Conservation (phyloP, 2,329 filamentous ascomycete genomes). For the Cercospora nicotianae region DNA sequence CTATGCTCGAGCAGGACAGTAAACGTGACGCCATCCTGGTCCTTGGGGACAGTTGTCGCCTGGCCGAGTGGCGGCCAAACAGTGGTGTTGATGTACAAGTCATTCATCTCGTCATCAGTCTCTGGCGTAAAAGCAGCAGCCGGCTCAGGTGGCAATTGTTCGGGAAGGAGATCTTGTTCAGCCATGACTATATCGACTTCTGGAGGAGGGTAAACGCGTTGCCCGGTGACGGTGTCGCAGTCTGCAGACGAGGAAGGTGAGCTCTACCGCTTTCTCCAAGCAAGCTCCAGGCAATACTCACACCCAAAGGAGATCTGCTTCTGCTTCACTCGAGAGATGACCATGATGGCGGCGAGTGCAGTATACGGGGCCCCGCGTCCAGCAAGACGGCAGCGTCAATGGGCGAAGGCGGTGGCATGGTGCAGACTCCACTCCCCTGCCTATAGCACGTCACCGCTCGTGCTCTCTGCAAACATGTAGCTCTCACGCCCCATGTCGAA, state of each 20-base stretch:
- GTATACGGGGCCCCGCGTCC: neutral
- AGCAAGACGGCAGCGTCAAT: neutral
- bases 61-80: slow-evolving; percentile 74
- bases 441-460: neutral
- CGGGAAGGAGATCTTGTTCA: slow-evolving; percentile 33
- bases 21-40: slow-evolving; percentile 56
- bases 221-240: slow-evolving; percentile 39
- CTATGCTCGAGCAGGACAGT: slow-evolving; percentile 55
- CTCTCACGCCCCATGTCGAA: neutral
- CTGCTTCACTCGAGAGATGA: slow-evolving; percentile 34
- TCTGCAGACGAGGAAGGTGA: slow-evolving; percentile 26
- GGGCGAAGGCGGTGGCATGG: neutral
- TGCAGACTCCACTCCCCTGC: slow-evolving; percentile 2
- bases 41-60: slow-evolving; percentile 60
- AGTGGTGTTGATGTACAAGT: slow-evolving; percentile 56
- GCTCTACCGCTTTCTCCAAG: neutral
- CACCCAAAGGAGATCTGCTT: slow-evolving; percentile 40
- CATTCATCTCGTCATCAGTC: slow-evolving; percentile 21
- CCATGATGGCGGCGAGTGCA: slow-evolving; percentile 27
- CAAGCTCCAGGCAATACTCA: slow-evolving; percentile 19
- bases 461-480: neutral
- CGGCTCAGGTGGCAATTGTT: slow-evolving; percentile 37
- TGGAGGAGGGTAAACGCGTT: slow-evolving; percentile 39
- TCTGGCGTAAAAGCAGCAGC: slow-evolving; percentile 25
- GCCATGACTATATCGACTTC: slow-evolving; percentile 28